These are phyloP conservation scores for Trichoderma semiorbis DNA, from an alignment of 2,329 filamentous ascomycete genomes.

Conservation along the genomic window DNA sequence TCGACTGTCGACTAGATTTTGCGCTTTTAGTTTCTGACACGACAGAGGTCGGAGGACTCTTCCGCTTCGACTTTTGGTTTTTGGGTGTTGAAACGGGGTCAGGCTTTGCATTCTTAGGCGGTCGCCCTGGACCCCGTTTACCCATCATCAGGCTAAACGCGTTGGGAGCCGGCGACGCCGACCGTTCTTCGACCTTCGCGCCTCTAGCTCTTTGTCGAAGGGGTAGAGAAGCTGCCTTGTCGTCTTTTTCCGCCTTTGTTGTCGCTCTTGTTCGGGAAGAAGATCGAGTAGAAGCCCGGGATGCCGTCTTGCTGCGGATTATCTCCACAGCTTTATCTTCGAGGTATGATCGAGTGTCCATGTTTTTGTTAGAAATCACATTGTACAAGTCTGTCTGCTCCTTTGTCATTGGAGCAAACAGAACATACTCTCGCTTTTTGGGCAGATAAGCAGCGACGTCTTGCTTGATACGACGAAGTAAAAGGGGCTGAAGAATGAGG, in stretches of 20 bases:
- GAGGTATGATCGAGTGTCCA: constrained; percentile 69
- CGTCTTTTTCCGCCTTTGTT: not conserved
- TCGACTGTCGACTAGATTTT: constrained; percentile 72
- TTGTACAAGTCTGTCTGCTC: constrained; percentile 90
- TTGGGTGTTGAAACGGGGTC: constrained; percentile 21
- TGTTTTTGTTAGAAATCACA: constrained; percentile 53
- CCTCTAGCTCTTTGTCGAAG: constrained; percentile 37
- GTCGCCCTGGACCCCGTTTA: constrained; percentile 30
- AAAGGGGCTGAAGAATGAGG: constrained; percentile 84
- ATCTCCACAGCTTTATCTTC: constrained; percentile 73
- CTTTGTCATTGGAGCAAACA: constrained; percentile 87
- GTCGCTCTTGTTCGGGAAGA: constrained; percentile 34
- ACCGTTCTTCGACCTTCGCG: constrained; percentile 26
- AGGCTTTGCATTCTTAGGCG: constrained; percentile 27
- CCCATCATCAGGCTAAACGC: constrained; percentile 56
- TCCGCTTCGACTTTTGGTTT: constrained; percentile 31
- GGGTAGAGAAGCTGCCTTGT: constrained; percentile 30
- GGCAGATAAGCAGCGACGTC: constrained; percentile 91
- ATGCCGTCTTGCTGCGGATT: constrained; percentile 39
- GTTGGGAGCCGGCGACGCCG: constrained; percentile 32
- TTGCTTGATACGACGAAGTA: constrained; percentile 83
- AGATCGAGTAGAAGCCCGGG: constrained; percentile 16
- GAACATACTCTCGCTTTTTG: constrained; percentile 92
- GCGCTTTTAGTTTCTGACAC: constrained; percentile 60
- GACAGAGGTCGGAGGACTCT: constrained; percentile 27